Evolutionary conservation across 495 filamentous ascomycete species (phyloP).

Genomic region (Talaromyces thailandensis): DNA sequence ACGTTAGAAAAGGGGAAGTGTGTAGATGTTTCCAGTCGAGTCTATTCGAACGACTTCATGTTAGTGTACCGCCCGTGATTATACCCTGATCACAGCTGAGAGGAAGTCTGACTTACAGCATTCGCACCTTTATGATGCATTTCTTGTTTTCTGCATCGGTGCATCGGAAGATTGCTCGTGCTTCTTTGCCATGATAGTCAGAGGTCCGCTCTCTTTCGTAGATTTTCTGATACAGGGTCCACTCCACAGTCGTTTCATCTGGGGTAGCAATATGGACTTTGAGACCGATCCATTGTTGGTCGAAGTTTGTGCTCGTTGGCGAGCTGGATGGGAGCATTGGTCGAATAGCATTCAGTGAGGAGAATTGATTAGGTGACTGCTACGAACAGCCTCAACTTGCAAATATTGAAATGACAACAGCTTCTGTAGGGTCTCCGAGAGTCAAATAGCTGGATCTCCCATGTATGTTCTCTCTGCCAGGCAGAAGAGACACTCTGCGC

Average conservation of each 20-base stretch:
- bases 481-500: not conserved
- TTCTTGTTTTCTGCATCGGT: not conserved
- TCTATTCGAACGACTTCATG: not conserved
- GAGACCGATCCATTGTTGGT: not conserved
- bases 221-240: not conserved
- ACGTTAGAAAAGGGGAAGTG: not conserved
- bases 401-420: not conserved
- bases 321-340: not conserved
- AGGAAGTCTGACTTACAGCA: not conserved
- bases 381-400: not conserved
- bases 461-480: not conserved
- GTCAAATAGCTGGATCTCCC: not conserved
- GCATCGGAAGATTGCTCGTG: not conserved
- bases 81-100: not conserved
- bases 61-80: not conserved
- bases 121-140: not conserved
- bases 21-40: not conserved
- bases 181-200: not conserved
- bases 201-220: not conserved
- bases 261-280: not conserved
- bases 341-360: not conserved
- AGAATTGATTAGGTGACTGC: not conserved
- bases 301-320: not conserved
- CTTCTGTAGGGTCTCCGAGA: not conserved
- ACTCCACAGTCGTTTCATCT: not conserved